Evolutionary conservation across 2,329 filamentous ascomycete genomes (phyloP), one percentile per base, ranked within the genome.

Genomic region (Diaporthe longicolla): DNA sequence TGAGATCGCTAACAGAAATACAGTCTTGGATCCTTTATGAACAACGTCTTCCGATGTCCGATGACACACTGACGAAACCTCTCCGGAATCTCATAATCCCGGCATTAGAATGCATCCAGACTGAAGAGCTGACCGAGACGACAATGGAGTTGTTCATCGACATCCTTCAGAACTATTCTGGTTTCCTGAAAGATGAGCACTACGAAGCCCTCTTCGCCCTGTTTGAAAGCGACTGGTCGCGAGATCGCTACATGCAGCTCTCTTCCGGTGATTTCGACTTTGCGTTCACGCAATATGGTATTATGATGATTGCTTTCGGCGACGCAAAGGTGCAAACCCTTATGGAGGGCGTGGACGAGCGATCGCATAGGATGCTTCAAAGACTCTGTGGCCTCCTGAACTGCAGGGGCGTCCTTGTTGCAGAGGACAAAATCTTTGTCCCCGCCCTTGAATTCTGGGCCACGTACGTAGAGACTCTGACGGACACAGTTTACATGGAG

Each of bases 381-480:
- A 88, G 87, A 45, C 85, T 94, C n/a, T 90, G 89, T 74, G 90
- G 91, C 5, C 87, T 97, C 7, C 85, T 95, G 32, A 88, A 88
- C 26, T 89, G 91, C 17, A 86, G 90, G 17, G 93, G 94, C 1
- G 89, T 90, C 77, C 90, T 93, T 1, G 91, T 92, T 1, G 89
- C 89, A 5, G 93, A 96, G 72, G 93, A 97, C 78, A 91, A 90
- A 76, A 90, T 95, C 15, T 95, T 94, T 72, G 89, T 93, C 0
- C 89, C 91, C 1, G 90, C 92, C 0, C 87, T 96, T 19, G 94
- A 97, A 78, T 96, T 97, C 80, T 97, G 94, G 94, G 92, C 90
- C 24, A 92, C 90, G 0, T 95, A 92, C 80, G 90, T 94, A 8
- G 94, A 95, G 82, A 89, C 90, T 17, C 87, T 91, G 85, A 89